Evolutionary conservation across 805 yeast genomes (phyloP), one percentile per base, ranked within the genome.

Genomic region (Yarrowia sp.): DNA sequence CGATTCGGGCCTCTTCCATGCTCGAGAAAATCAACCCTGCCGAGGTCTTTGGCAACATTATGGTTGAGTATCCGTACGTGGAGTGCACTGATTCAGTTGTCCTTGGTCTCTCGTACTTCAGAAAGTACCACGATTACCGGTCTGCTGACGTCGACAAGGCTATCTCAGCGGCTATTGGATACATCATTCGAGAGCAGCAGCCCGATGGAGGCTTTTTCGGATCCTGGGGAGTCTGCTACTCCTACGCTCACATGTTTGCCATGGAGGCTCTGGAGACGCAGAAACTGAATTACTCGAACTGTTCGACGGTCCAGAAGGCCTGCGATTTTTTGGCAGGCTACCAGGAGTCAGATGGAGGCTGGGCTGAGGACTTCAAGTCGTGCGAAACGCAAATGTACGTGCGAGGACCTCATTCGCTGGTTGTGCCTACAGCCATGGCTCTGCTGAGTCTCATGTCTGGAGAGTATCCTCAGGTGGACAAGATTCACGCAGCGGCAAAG

Each of bases 191-290:
- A 2, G 82, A 82, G 2, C 99, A 94, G 73, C 77, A 78, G 44
- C 69, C 70, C 0, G 97, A 94, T 73, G 99, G 99, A 0, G 85
- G 96, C 13, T 94, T 98, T 98, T 96, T 92, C 72, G 99, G 99
- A 0, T 85, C 90, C 39, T 94, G 99, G 99, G 99, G 99, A 35
- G 86, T 94, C 5, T 94, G 99, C 71, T 91, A 80, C 71, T 89
- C 97, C 0, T 94, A 94, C 73, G 98, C 98, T 0, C 88, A 91
- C 1, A 94, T 94, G 99, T 94, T 94, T 81, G 99, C 99, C 0
- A 74, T 94, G 27, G 99, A 94, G 68, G 98, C 98, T 0, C 78
- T 94, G 53, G 77, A 83, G 25, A 82, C 93, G 4, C 86, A 87
- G 25, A 89, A 85, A 1, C 80, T 80, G 63, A 76, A 69, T 1